These are phyloP conservation scores for Cryptococcus amylolentus DNA, from an alignment of 1,284 basidiomycete species.

Conservation along the genomic window DNA sequence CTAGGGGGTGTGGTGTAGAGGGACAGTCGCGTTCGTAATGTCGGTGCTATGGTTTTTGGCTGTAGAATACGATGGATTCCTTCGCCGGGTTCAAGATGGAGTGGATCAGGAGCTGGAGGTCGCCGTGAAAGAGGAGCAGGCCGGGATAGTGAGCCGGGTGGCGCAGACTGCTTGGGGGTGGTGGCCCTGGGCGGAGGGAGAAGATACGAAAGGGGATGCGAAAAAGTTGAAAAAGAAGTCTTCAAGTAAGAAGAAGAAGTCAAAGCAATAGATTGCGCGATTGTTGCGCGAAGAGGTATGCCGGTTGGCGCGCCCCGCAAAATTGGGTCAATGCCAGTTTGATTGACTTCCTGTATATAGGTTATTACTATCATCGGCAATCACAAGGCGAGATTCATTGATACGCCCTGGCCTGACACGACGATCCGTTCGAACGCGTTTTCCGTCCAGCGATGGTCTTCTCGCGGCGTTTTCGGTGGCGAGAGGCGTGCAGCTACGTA, in stretches of 20 bases:
- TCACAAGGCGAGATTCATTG: too few species aligned
- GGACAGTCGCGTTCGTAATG: constrained; percentile 6
- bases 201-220: not conserved
- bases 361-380: too few species aligned
- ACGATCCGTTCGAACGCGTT: too few species aligned
- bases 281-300: too few species aligned
- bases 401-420: too few species aligned
- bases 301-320: too few species aligned
- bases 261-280: too few species aligned
- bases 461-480: too few species aligned
- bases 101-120: constrained; percentile 1
- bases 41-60: constrained; percentile 9
- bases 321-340: too few species aligned
- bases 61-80: constrained; percentile 4
- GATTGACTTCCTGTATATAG: too few species aligned
- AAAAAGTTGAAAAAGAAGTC: not conserved
- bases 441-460: too few species aligned
- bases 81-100: not conserved
- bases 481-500: too few species aligned
- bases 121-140: not conserved
- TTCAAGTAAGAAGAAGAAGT: not conserved
- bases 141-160: not conserved
- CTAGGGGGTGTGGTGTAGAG: not conserved
- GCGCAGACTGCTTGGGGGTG: not conserved
- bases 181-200: not conserved